Base-by-base conservation (phyloP, 306 rosid species). In the Styphnolobium japonicum region DNA sequence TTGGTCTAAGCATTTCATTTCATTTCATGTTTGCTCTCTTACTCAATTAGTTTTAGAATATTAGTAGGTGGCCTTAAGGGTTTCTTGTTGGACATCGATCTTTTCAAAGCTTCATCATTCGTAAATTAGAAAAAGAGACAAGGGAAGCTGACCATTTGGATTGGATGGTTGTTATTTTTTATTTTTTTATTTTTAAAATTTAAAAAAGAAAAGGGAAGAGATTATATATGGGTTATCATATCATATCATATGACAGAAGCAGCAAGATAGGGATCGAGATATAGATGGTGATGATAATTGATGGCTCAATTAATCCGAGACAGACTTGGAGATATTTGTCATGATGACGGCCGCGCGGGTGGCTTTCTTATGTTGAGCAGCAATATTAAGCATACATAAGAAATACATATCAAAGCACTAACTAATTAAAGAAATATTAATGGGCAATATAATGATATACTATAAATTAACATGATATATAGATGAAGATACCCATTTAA, bases 31-130 rank as follows among this genome's bases (percentile, higher is more conserved):
- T 73, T 57, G 10, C 36, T 56, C 65, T 29, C 21, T 71, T 23
- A 52, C 65, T 73, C 84, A 43, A 55, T 74, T 52, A 74, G 46
- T 75, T 73, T 45, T 61, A 67, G 40, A 71, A 68, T 68, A 69
- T 6, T 10, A 29, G 48, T 60, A 21, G 8, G 78, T 56, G 52
- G 10, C 21, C 29, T 29, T 76, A 14, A 60, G 43, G n/a, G 22
- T 51, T 71, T 68, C 58, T 22, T n/a, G 15, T 43, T 56, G 76
- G 61, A 46, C 73, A n/a, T 68, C 34, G 2, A 60, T 73, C 43
- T 49, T 52, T 68, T 79, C 81, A 78, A 72, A 29, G 56, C 39
- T 48, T 48, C 79, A 69, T 52, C 72, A 12, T 79, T 51, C n/a
- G n/a, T 46, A 37, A 14, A 34, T 19, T 36, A 36, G 29, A 46